Evolutionary conservation across 441 rosid species (phyloP), one percentile per base, ranked within the genome.

Genomic region (Erodium trifolium): DNA sequence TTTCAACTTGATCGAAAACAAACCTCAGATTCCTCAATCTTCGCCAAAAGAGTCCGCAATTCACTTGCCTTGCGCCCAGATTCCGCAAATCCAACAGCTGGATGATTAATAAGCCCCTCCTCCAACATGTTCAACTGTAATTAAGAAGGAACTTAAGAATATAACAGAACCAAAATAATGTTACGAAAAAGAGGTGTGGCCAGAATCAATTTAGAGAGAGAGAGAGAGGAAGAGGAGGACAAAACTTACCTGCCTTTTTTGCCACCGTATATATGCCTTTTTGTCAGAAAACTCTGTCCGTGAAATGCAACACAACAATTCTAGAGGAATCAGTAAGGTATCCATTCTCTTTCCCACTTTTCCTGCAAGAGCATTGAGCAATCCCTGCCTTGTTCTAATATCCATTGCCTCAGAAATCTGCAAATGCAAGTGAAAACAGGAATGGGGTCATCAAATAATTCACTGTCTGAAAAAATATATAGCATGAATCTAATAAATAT

Each of bases 21-120:
- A 73, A 95, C 99, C 98, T 95, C 99, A 74, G 99, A 89, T 79
- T 95, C 98, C 85, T 95, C 99, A 74, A 95, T 89, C 81, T 89
- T 92, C 68, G 87, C 89, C 86, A 95, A 77, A 75, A 92, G 88
- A 82, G 76, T 85, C 86, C 94, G 85, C 80, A 95, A 81, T 72
- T 88, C 97, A 65, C 78, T 88, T 5, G 81, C 84, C 80, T 90
- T 92, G 66, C 87, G 80, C 75, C 92, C 97, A 69, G 92, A 88
- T 84, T 95, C 99, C 73, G 90, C 88, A 77, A 95, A 92, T 72
- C 98, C 98, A 86, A 90, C 96, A 66, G 80, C 93, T 5, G 96
- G 87, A 75, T 89, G 83, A 82, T 95, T 92, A 79, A 90, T 75
- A 81, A 95, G 95, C 70, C 97, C 99, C 85, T 95, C 99, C 75